Evolutionary conservation across 306 rosid genomes (phyloP), one percentile per base, ranked within the genome.

Genomic region (Gastrolobium bilobum): DNA sequence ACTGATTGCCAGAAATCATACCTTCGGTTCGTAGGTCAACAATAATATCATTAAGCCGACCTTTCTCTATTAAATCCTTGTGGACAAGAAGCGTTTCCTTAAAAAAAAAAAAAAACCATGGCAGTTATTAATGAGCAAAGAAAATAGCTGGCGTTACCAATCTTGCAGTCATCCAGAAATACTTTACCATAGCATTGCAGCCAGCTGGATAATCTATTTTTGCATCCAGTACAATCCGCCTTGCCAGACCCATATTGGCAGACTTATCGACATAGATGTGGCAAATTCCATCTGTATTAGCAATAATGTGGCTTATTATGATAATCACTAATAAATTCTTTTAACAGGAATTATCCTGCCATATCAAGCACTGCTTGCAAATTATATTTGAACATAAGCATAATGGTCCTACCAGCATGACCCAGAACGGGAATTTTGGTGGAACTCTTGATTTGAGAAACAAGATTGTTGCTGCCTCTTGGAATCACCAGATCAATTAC

Each of bases 1-100:
- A 54, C 4, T 7, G 40, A 53, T 52, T 29, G 47, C 51, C 40
- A 14, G 64, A 43, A 76, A 79, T 52, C 20, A n/a, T 73, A 91
- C 96, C 96, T 86, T 89, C 85, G 47, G 31, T 47, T 10, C 73
- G 79, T 58, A 91, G 93, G 58, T 87, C 88, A 82, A 89, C 88
- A 59, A 87, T 57, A 75, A 91, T 84, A 53, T 89, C 91, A 84
- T 84, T 59, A 37, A 91, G 61, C 0, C 1, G 42, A 38, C 85
- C 85, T 33, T 87, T 73, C 38, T 71, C 84, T 44, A 73, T 42
- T 11, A 96, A 65, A 77, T 90, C 97, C 84, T 90, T 87, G 80
- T 96, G 99, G 63, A 91, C 92, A 79, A 96, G 97, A 75, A 96
- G 98, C 31, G 99, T 96, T 88, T 96, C 99, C 99, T 96, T 85